Conservation (phyloP, 345 rosid species). For the Dimocarpus longan region DNA sequence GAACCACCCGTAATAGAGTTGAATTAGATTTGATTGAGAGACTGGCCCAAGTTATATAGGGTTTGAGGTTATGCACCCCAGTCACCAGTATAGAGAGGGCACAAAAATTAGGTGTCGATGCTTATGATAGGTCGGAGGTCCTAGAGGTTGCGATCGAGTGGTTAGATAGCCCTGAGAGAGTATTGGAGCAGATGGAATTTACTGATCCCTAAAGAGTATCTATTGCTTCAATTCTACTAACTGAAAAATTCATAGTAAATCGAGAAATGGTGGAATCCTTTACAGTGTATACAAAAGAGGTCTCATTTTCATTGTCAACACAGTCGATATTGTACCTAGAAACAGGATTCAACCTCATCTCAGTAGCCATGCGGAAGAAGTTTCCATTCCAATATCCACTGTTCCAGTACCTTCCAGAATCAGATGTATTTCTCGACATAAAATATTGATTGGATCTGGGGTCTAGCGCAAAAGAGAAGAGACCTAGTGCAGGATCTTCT, state of each 20-base stretch:
- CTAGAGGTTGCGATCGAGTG: too few species aligned
- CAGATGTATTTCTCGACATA: constrained; percentile 51
- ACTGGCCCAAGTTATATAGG: too few species aligned
- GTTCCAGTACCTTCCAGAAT: constrained; percentile 38
- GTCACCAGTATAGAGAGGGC: too few species aligned
- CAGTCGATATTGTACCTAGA: constrained; percentile 19
- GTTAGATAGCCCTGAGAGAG: too few species aligned
- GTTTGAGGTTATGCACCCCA: too few species aligned
- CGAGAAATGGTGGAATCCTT: constrained; percentile 8
- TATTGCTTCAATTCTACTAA: too few species aligned
- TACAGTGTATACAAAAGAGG: constrained; percentile 35
- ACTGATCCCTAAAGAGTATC: too few species aligned
- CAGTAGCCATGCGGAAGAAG: constrained; percentile 24
- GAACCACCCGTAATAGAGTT: too few species aligned
- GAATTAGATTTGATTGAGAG: too few species aligned
- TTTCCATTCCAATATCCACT: constrained; percentile 64
- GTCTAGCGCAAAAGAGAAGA: constrained; percentile 61
- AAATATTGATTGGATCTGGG: constrained; percentile 48
- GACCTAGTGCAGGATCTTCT: constrained; percentile 71
- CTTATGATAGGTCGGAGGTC: too few species aligned
- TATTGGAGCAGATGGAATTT: too few species aligned
- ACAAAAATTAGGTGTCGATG: too few species aligned
- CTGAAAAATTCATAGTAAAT: constrained; percentile 10
- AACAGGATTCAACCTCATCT: constrained; percentile 18
- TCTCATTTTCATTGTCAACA: constrained; percentile 23